Evolutionary conservation across 2,329 filamentous ascomycete species (phyloP).

Genomic region (Dactylellina sp.): DNA sequence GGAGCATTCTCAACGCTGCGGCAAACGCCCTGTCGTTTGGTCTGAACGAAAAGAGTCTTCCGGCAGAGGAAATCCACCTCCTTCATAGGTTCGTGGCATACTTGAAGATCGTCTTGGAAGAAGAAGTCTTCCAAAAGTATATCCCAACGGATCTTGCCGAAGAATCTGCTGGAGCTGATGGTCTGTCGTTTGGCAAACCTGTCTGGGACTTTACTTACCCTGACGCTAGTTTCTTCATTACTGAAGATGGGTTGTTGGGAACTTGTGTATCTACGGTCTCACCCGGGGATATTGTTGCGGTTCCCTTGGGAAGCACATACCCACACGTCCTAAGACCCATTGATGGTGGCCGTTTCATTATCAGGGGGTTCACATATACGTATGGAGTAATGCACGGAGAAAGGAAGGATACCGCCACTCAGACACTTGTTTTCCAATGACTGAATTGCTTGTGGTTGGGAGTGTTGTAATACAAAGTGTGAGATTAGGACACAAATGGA

Average conservation of each 20-base stretch:
- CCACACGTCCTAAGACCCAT: constrained; percentile 57
- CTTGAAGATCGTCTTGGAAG: constrained; percentile 58
- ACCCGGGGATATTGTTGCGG: constrained; percentile 56
- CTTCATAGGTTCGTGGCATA: constrained; percentile 59
- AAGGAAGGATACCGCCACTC: constrained; percentile 23
- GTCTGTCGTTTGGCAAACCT: constrained; percentile 58
- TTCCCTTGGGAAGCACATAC: constrained; percentile 57
- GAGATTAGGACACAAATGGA: too few species aligned
- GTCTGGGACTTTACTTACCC: constrained; percentile 61
- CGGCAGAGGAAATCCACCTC: constrained; percentile 56
- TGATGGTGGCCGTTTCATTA: constrained; percentile 46
- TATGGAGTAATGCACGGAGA: constrained; percentile 59
- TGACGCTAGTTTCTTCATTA: constrained; percentile 60
- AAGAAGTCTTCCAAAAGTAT: constrained; percentile 58
- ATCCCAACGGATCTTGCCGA: constrained; percentile 58
- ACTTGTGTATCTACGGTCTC: constrained; percentile 56
- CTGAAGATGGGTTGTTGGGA: constrained; percentile 57
- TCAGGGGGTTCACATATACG: constrained; percentile 57
- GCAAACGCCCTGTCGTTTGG: constrained; percentile 60
- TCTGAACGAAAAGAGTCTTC: constrained; percentile 58
- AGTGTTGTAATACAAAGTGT: background rate
- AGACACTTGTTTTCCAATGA: background rate
- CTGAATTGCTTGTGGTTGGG: background rate
- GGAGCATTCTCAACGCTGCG: constrained; percentile 51
- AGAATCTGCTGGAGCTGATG: constrained; percentile 57